Conservation (phyloP, 768 basidiomycete genomes). For the Termitomyces sp. region DNA sequence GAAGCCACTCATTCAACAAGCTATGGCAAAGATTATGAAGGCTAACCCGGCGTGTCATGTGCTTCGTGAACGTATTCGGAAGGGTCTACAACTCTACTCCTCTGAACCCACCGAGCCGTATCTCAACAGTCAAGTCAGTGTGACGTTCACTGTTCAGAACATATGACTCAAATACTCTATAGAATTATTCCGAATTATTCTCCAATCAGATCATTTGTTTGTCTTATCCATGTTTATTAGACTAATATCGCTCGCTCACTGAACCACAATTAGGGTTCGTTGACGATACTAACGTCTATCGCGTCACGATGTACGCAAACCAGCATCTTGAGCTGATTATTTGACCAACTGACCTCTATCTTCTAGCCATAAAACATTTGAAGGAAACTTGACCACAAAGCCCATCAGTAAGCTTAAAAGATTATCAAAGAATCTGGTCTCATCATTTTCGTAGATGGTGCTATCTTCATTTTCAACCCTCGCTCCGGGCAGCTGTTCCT, state of each 20-base stretch:
- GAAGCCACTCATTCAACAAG: conserved; percentile 97
- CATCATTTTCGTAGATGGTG: conserved; percentile 54
- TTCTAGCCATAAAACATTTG: conserved; percentile 92
- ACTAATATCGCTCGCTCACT: not conserved
- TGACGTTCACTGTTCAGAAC: not conserved
- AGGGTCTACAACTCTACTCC: conserved; percentile 96
- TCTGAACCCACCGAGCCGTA: conserved; percentile 99
- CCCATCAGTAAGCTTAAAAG: conserved; percentile 72
- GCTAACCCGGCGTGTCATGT: conserved; percentile 98
- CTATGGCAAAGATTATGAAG: conserved; percentile 99
- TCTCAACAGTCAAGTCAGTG: conserved; percentile 83
- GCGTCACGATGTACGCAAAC: conserved; percentile 74
- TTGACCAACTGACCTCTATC: not conserved
- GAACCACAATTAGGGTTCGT: conserved; percentile 68
- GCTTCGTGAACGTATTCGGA: conserved; percentile 95
- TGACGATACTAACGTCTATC: conserved; percentile 99
- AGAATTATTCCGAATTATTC: conserved; percentile 93
- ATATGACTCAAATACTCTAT: not conserved
- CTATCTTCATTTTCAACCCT: conserved; percentile 99
- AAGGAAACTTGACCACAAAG: conserved; percentile 99
- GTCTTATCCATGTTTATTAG: conserved; percentile 12
- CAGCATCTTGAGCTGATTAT: not conserved
- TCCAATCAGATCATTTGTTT: conserved; percentile 96
- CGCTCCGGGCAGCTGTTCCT: conserved; percentile 97
- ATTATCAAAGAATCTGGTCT: not conserved